Evolutionary conservation across 495 filamentous ascomycete genomes (phyloP).

Genomic region (Hypomontagnella monticulosa): DNA sequence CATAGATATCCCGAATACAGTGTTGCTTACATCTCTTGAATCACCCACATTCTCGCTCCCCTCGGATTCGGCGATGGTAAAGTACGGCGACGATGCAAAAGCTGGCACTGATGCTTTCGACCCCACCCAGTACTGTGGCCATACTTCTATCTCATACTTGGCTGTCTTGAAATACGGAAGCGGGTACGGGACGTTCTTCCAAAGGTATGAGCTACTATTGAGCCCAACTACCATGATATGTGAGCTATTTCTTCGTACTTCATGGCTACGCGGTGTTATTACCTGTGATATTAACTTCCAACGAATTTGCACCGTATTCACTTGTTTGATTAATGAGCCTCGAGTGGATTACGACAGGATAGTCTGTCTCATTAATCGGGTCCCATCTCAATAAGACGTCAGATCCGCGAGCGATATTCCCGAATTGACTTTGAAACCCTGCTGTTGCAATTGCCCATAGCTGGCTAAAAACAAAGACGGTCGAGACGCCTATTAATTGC

Average conservation of each 20-base stretch:
- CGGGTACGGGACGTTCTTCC: slow-evolving; percentile 51
- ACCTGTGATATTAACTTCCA: slow-evolving; percentile 49
- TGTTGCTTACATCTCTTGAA: slow-evolving; percentile 12
- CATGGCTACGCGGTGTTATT: slow-evolving; percentile 8
- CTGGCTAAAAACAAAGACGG: slow-evolving; percentile 8
- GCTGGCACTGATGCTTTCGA: slow-evolving; percentile 5
- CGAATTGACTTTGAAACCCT: slow-evolving; percentile 46
- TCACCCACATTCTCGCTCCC: background rate
- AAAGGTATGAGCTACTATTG: slow-evolving; percentile 46
- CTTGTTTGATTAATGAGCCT: slow-evolving; percentile 48
- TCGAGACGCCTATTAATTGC: background rate
- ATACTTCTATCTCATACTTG: slow-evolving; percentile 52
- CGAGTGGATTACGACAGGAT: slow-evolving; percentile 46
- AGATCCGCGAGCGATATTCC: slow-evolving; percentile 35
- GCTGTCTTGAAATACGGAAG: slow-evolving; percentile 48
- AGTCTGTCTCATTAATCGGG: slow-evolving; percentile 33
- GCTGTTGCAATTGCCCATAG: slow-evolving; percentile 17
- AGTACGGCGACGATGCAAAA: slow-evolving; percentile 36
- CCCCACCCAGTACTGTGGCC: slow-evolving; percentile 27
- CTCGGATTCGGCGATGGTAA: slow-evolving; percentile 23
- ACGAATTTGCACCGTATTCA: slow-evolving; percentile 43
- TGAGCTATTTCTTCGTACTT: slow-evolving; percentile 15
- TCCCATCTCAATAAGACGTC: slow-evolving; percentile 47
- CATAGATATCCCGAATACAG: background rate
- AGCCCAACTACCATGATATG: slow-evolving; percentile 37